phyloP scores from a whole-genome alignment of 148 eudicot genomes.

The Salicornia ramosissima region DNA sequence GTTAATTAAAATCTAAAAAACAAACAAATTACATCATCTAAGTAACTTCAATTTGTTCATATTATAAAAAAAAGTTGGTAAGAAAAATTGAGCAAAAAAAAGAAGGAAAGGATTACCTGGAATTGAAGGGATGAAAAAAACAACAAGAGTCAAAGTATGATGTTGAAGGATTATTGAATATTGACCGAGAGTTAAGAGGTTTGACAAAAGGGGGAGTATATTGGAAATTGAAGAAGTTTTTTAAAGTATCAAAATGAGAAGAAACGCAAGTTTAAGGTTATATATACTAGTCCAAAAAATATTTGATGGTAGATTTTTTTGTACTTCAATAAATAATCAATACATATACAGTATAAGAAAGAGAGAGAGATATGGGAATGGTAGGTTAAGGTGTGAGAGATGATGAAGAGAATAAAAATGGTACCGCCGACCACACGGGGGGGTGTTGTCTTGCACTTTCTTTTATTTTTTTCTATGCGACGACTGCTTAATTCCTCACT shows the following conservation, averaged over 20 bases:
- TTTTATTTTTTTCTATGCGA: too few relatives aligned
- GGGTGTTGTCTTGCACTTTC: background rate
- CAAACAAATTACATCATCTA: constrained; percentile 6
- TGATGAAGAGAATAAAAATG: background rate
- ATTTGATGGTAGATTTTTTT: too few relatives aligned
- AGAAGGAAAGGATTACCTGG: background rate
- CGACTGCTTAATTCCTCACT: too few relatives aligned
- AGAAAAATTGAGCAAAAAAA: background rate
- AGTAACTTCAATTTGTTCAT: background rate
- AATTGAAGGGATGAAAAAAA: background rate
- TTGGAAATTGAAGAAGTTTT: constrained; percentile 3
- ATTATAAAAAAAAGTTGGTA: background rate
- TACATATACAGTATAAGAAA: background rate
- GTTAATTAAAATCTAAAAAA: background rate
- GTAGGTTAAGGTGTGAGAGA: constrained; percentile 5
- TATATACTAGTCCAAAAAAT: too few relatives aligned
- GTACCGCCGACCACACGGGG: constrained; percentile 29
- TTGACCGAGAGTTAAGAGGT: background rate
- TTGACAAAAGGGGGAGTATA: background rate
- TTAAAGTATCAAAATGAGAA: constrained; percentile 9
- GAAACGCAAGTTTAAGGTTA: background rate
- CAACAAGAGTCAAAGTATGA: constrained; percentile 5
- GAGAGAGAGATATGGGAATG: background rate
- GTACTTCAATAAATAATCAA: too few relatives aligned
- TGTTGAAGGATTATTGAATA: constrained; percentile 23